Evolutionary conservation across 2,329 filamentous ascomycete species (phyloP).

Genomic region (Ambrosiella cleistominuta): DNA sequence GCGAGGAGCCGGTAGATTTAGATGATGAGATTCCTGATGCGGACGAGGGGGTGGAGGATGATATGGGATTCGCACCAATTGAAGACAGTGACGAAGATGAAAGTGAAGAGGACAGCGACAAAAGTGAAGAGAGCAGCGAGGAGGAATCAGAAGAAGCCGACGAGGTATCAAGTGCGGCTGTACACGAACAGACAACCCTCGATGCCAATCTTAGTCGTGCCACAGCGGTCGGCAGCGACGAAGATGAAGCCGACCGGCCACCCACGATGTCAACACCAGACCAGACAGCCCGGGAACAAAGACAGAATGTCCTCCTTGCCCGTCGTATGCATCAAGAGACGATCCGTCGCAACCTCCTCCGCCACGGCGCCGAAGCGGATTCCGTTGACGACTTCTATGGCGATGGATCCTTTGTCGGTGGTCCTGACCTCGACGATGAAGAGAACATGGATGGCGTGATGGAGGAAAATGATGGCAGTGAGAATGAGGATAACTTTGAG

Average conservation of each 20-base stretch:
- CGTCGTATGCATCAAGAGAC: conserved; percentile 41
- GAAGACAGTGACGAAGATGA: conserved; percentile 24
- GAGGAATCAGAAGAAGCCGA: too few species aligned
- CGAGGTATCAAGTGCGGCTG: too few species aligned
- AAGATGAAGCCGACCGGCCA: not conserved
- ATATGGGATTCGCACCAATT: conserved; percentile 20
- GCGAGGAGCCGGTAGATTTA: conserved; percentile 35
- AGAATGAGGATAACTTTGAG: conserved; percentile 34
- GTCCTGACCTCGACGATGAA: conserved; percentile 3
- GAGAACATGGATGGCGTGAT: conserved; percentile 33
- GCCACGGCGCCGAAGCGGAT: conserved; percentile 23
- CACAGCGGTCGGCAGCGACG: not conserved
- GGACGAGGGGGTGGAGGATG: conserved; percentile 23
- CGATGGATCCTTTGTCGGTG: conserved; percentile 27
- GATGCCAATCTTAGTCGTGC: not conserved
- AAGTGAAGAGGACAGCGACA: conserved; percentile 22
- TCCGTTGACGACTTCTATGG: conserved; percentile 30
- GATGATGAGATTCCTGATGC: conserved; percentile 61
- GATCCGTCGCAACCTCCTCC: conserved; percentile 29
- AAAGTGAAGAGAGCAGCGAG: conserved; percentile 22
- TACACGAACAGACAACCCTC: conserved; percentile 14
- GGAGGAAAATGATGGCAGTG: conserved; percentile 40
- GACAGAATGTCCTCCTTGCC: conserved; percentile 31
- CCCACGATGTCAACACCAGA: conserved; percentile 15
- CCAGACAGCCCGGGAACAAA: conserved; percentile 23